Base-by-base conservation (phyloP, 2,329 filamentous ascomycete species). In the Ceratocystis eucalypticola region DNA sequence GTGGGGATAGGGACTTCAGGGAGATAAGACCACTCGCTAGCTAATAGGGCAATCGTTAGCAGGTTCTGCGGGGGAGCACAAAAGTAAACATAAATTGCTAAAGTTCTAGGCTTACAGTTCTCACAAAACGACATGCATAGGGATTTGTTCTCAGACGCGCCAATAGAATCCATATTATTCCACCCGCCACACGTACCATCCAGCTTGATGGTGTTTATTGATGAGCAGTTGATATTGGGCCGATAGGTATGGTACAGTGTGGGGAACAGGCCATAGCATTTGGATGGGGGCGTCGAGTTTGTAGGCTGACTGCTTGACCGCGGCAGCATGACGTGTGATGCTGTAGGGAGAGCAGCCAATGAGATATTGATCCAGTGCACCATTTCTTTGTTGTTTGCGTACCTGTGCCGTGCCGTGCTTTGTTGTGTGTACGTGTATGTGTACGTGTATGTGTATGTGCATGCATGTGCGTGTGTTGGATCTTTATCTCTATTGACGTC, bases 1-100 rank as follows among this genome's bases (percentile, higher is more conserved):
- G 30, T 25, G 5, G 66, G 45, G 15, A 67, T 62, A 8, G 66
- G 66, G 8, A 67, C 66, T 62, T 67, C 62, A 5, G 62, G 66
- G 6, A 65, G 66, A 65, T 67, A 67, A 2, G 66, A 65, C 63
- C 66, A 67, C 5, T 41, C 44, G 22, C 57, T 62, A 8, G 66
- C 66, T 67, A 41, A 20, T 12, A 22, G 33, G 6, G 0, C 30
- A 12, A 8, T 15, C 20, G 53, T 44, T 10, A 61, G 41, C 28
- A 55, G 2, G 20, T n/a, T 37, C n/a, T 22, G 48, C 4, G n/a
- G n/a, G 46, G 15, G 8, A 3, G 22, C 7, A 12, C 20, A 8
- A 10, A 8, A 44, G 1, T 1, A 44, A 8, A 8, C 30, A 22
- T 6, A 2, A 28, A 44, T 25, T 41, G 15, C 5, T 2, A 3